Evolutionary conservation across 2,329 filamentous ascomycete species (phyloP).

Genomic region (Epichloe hybrida): DNA sequence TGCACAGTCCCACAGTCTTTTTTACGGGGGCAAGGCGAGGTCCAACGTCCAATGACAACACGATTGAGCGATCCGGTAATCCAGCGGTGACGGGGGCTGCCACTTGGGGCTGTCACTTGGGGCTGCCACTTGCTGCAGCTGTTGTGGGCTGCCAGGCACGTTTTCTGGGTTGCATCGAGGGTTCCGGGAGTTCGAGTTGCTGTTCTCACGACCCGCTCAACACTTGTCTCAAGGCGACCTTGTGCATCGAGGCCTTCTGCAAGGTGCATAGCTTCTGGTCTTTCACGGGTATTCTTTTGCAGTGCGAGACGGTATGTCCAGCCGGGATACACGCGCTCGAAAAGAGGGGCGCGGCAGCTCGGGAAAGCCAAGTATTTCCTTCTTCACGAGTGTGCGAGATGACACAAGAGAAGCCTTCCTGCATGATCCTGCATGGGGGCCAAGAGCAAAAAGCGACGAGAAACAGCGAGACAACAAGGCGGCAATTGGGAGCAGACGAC

Average conservation of each 20-base stretch:
- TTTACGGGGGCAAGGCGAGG: slow-evolving; percentile 5
- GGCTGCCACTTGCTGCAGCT: background rate
- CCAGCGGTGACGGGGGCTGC: slow-evolving; percentile 9
- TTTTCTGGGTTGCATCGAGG: slow-evolving; percentile 2
- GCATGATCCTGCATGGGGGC: background rate
- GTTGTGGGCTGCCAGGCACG: slow-evolving; percentile 5
- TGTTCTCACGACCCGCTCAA: background rate
- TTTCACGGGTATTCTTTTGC: too few species aligned
- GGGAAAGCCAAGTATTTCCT: background rate
- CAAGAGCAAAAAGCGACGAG: background rate
- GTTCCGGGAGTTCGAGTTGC: background rate
- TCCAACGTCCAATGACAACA: slow-evolving; percentile 6
- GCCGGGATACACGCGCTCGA: too few species aligned
- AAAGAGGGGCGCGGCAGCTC: background rate
- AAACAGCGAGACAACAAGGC: background rate
- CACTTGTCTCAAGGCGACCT: background rate
- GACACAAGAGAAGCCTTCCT: background rate
- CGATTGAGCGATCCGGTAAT: slow-evolving; percentile 2
- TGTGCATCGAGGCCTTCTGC: background rate
- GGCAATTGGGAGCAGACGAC: too few species aligned
- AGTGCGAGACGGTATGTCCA: too few species aligned
- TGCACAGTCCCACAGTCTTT: background rate
- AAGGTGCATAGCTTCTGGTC: background rate
- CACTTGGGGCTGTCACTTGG: slow-evolving; percentile 1
- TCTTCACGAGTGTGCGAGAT: background rate